Conservation (phyloP, 805 yeast species). For the Ogataea minuta region DNA sequence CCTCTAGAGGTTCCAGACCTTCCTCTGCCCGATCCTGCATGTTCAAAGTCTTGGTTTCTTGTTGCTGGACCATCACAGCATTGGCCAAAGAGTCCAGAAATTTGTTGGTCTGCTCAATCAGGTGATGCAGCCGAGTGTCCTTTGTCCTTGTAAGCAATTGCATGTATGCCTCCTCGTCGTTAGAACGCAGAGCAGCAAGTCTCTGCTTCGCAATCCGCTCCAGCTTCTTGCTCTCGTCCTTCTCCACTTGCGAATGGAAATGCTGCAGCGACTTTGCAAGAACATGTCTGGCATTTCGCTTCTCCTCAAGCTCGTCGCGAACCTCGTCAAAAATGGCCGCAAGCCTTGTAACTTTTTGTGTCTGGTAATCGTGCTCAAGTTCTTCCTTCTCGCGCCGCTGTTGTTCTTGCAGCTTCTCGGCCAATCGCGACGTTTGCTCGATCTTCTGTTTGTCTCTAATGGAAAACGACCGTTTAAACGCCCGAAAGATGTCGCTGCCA, state of each 20-base stretch:
- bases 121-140: constrained; percentile 82
- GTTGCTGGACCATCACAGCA: constrained; percentile 76
- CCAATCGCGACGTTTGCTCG: constrained; percentile 71
- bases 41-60: constrained; percentile 41
- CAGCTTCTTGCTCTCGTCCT: constrained; percentile 70
- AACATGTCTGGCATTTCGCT: constrained; percentile 28
- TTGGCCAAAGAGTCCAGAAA: constrained; percentile 76
- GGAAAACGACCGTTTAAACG: constrained; percentile 68
- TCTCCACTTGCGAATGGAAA: constrained; percentile 59
- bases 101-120: constrained; percentile 73
- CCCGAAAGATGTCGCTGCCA: constrained; percentile 51
- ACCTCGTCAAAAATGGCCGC: constrained; percentile 33
- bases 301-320: constrained; percentile 32
- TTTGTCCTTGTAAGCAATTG: constrained; percentile 82
- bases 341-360: constrained; percentile 44
- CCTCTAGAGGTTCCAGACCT: constrained; percentile 36
- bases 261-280: constrained; percentile 39
- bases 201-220: constrained; percentile 86
- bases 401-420: constrained; percentile 72
- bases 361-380: constrained; percentile 49
- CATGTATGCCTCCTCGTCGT: constrained; percentile 85
- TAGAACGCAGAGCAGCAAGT: constrained; percentile 80
- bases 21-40: constrained; percentile 30
- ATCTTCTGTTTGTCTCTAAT: constrained; percentile 68
- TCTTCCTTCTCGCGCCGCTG: constrained; percentile 59